These are phyloP conservation scores for Pyrus pyrifolia DNA, from an alignment of 306 rosid species.

Conservation along the genomic window DNA sequence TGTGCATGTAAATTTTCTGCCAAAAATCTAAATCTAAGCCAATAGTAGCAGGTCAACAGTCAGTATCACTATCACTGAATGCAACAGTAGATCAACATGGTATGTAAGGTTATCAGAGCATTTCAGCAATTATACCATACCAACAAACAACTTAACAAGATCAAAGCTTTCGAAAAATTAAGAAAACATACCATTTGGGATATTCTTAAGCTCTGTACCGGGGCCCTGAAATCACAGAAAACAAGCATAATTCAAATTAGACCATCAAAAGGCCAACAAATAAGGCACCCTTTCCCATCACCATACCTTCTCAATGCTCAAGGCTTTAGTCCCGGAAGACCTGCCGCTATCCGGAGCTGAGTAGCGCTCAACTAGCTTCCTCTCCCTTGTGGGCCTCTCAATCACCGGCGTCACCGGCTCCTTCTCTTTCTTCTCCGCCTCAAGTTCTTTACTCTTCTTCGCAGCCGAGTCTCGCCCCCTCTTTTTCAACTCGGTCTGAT, in stretches of 20 bases:
- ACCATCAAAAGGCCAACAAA: neutral
- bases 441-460: slow-evolving; percentile 3
- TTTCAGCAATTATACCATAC: neutral
- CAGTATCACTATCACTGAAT: neutral
- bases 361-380: slow-evolving; percentile 77
- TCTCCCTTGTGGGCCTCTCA: slow-evolving; percentile 84
- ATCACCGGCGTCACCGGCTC: slow-evolving; percentile 42
- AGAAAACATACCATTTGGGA: slow-evolving; percentile 68
- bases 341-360: slow-evolving; percentile 43
- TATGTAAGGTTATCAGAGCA: neutral
- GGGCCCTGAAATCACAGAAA: slow-evolving; percentile 56
- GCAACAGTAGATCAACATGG: neutral
- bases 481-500: slow-evolving; percentile 3
- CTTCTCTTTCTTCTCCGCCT: slow-evolving; percentile 7
- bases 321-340: slow-evolving; percentile 47
- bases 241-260: neutral
- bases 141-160: neutral
- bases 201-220: slow-evolving; percentile 80
- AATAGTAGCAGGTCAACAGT: neutral
- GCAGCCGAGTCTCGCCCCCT: slow-evolving; percentile 7
- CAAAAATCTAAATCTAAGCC: neutral
- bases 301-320: slow-evolving; percentile 74
- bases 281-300: neutral
- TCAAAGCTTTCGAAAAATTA: neutral
- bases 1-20: neutral